Evolutionary conservation across 2,329 filamentous ascomycete species (phyloP).

Genomic region (Plenodomus lindquistii): DNA sequence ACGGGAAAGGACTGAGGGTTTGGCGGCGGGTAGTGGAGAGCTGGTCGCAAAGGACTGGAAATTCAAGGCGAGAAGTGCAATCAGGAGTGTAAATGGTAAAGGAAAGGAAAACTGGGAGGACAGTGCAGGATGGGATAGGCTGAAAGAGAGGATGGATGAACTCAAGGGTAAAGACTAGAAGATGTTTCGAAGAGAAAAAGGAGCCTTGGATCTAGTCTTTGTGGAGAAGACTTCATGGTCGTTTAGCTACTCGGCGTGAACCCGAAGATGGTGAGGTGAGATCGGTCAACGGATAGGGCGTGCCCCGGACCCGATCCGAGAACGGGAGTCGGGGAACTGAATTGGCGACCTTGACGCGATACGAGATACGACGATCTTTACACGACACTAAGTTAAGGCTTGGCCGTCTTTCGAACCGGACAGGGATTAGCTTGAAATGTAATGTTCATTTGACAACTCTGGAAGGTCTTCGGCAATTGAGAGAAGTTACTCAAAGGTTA

Average conservation of each 20-base stretch:
- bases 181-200: not conserved
- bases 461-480: too few relatives aligned
- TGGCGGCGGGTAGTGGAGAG: conserved; percentile 55
- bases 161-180: conserved; percentile 41
- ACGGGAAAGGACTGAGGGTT: conserved; percentile 56
- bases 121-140: conserved; percentile 65
- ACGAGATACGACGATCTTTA: not conserved
- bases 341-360: not conserved
- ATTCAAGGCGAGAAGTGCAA: conserved; percentile 82
- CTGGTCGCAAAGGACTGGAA: conserved; percentile 80
- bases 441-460: not conserved
- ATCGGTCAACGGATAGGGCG: too few relatives aligned
- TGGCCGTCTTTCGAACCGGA: not conserved
- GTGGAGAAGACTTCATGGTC: too few relatives aligned
- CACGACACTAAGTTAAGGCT: not conserved
- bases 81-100: conserved; percentile 81
- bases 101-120: conserved; percentile 84
- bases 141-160: conserved; percentile 56
- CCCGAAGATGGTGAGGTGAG: too few relatives aligned
- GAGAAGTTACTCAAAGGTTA: too few relatives aligned
- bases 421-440: not conserved
- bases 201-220: too few relatives aligned
- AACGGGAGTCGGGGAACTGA: too few relatives aligned
- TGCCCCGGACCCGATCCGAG: too few relatives aligned
- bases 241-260: too few relatives aligned